Evolutionary conservation across 805 yeast species (phyloP).

Genomic region (Lachancea mirantina): DNA sequence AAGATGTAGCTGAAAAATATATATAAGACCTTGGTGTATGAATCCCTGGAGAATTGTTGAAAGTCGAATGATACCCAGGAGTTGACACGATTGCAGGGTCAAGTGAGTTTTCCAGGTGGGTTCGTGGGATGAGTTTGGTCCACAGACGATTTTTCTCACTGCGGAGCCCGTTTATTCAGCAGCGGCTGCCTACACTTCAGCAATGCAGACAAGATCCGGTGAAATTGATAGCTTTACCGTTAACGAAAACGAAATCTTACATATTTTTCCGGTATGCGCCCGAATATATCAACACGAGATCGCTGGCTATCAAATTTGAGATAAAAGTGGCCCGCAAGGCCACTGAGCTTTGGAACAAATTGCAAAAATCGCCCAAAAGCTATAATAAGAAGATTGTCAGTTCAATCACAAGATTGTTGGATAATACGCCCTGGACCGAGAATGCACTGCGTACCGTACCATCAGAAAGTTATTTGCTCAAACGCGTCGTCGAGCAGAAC

Average conservation of each 20-base stretch:
- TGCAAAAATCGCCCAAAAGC: constrained; percentile 46
- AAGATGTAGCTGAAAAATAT: no score
- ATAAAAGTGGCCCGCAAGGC: constrained; percentile 44
- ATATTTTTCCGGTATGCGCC: constrained; percentile 59
- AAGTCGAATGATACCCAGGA: no score
- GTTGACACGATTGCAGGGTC: no score
- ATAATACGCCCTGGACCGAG: constrained; percentile 74
- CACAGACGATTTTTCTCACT: no score
- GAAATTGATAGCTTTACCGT: constrained; percentile 63
- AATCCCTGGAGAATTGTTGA: no score
- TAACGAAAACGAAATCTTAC: constrained; percentile 54
- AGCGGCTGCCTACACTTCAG: constrained; percentile 9
- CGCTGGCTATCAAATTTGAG: constrained; percentile 36
- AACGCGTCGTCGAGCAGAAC: constrained; percentile 15
- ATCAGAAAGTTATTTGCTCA: constrained; percentile 48
- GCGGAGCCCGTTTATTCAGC: no score
- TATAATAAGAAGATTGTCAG: constrained; percentile 55
- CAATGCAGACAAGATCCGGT: constrained; percentile 37
- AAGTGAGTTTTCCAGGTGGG: no score
- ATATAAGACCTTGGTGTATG: no score
- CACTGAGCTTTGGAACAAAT: constrained; percentile 51
- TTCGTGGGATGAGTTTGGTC: no score
- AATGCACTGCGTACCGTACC: constrained; percentile 71
- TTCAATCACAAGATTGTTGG: constrained; percentile 45
- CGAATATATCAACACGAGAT: constrained; percentile 28